Evolutionary conservation across 169 alveolate species (phyloP).

Genomic region (Plasmodium coatneyi): DNA sequence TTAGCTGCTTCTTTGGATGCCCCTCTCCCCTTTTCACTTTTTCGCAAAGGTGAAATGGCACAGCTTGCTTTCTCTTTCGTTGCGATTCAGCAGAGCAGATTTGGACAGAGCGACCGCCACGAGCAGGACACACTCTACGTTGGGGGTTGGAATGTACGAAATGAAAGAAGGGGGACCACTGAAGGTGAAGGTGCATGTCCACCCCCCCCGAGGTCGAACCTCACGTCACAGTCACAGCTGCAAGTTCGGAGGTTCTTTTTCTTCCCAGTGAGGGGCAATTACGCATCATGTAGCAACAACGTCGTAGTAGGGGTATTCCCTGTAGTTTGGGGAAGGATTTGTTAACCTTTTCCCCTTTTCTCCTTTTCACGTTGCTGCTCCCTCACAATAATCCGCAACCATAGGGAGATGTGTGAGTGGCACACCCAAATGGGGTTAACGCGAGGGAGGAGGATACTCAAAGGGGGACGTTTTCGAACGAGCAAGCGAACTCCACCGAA

Average conservation of each 20-base stretch:
- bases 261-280: background rate
- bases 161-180: background rate
- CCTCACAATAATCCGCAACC: background rate
- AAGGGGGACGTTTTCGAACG: background rate
- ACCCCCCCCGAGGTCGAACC: background rate
- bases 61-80: background rate
- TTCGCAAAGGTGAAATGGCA: background rate
- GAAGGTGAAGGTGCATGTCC: no score
- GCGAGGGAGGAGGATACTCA: background rate
- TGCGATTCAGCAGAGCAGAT: background rate
- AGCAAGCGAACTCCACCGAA: background rate
- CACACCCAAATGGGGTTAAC: background rate
- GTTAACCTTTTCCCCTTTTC: background rate
- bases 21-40: background rate
- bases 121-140: background rate
- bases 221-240: background rate
- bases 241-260: background rate
- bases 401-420: background rate
- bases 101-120: background rate
- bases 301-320: background rate
- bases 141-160: background rate
- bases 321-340: background rate
- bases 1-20: background rate
- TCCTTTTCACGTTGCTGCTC: background rate
- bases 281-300: background rate